Evolutionary conservation across 179 eudicot species (phyloP).

Genomic region (Silene noctiflora): DNA sequence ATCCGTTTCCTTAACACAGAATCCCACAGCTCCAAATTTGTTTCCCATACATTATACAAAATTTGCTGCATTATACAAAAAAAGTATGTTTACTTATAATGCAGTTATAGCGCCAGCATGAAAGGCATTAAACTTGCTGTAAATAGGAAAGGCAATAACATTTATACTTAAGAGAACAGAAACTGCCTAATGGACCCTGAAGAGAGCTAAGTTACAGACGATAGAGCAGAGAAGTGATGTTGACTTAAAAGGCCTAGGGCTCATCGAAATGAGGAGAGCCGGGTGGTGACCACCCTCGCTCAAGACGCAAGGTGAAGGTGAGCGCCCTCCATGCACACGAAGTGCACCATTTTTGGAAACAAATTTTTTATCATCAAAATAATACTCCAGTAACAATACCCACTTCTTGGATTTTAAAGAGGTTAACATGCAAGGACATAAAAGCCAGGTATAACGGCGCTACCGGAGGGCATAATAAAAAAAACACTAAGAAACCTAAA

Average conservation of each 20-base stretch:
- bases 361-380: not conserved
- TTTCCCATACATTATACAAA: slow-evolving; percentile 64
- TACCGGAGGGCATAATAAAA: too few species aligned
- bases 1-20: slow-evolving; percentile 54
- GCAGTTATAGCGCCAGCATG: slow-evolving; percentile 3
- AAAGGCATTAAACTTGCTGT: not conserved
- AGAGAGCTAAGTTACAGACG: not conserved
- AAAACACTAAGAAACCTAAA: too few species aligned
- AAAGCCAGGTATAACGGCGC: too few species aligned
- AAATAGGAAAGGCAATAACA: not conserved
- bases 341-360: not conserved
- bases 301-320: not conserved
- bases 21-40: slow-evolving; percentile 60
- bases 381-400: not conserved
- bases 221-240: not conserved
- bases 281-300: not conserved
- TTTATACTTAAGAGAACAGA: not conserved
- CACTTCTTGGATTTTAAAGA: not conserved
- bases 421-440: too few species aligned
- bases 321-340: not conserved
- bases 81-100: slow-evolving; percentile 6
- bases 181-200: not conserved
- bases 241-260: not conserved
- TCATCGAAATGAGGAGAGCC: not conserved
- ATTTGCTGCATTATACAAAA: slow-evolving; percentile 49